Evolutionary conservation across 768 basidiomycete species (phyloP).

Genomic region (Ramaria sp.): DNA sequence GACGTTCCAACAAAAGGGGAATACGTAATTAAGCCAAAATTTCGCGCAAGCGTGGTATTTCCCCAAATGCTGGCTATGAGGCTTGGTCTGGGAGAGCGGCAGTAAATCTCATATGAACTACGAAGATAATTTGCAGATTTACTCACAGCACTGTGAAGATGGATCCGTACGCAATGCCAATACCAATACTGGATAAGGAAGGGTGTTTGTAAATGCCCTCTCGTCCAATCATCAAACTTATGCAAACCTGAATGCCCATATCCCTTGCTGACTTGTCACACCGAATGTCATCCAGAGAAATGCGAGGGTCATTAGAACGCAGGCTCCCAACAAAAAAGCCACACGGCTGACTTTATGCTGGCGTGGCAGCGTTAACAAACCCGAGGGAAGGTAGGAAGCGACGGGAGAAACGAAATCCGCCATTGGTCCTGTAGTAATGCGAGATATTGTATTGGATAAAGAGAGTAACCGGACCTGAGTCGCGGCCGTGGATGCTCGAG

Average conservation of each 20-base stretch:
- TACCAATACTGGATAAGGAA: slow-evolving; percentile 37
- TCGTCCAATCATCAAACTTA: background rate
- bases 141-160: slow-evolving; percentile 65
- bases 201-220: background rate
- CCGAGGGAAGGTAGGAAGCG: slow-evolving; percentile 31
- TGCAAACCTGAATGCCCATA: slow-evolving; percentile 64
- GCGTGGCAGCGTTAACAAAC: slow-evolving; percentile 26
- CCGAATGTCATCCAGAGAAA: slow-evolving; percentile 46
- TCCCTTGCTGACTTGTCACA: slow-evolving; percentile 34
- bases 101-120: background rate
- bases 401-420: slow-evolving; percentile 67
- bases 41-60: slow-evolving; percentile 54
- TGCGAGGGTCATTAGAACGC: slow-evolving; percentile 36
- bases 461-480: slow-evolving; percentile 65
- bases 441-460: slow-evolving; percentile 58
- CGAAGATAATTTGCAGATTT: background rate
- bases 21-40: slow-evolving; percentile 59
- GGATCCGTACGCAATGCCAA: slow-evolving; percentile 59
- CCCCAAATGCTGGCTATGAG: slow-evolving; percentile 69
- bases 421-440: slow-evolving; percentile 54
- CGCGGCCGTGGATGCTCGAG: slow-evolving; percentile 27
- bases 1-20: slow-evolving; percentile 70
- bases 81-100: slow-evolving; percentile 39
- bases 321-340: slow-evolving; percentile 43
- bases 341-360: slow-evolving; percentile 53